phyloP scores from a whole-genome alignment of 148 eudicot species.

The Silene conica region DNA sequence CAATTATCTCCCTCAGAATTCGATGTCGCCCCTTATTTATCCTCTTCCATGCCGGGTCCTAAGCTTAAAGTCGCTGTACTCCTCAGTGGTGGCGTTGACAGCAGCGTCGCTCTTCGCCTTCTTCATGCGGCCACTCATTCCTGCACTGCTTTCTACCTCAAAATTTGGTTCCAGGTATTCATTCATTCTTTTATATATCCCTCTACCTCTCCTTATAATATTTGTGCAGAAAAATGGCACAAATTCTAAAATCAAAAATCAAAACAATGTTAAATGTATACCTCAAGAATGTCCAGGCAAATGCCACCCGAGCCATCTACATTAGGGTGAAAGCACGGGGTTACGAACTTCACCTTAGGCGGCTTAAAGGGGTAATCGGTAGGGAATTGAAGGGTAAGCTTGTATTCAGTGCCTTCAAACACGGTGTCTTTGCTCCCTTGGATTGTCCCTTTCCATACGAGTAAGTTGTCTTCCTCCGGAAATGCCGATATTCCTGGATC shows the following conservation, averaged over 20 bases:
- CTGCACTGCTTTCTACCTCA: slow-evolving; percentile 94
- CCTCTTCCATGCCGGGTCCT: slow-evolving; percentile 54
- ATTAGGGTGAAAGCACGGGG: slow-evolving; percentile 87
- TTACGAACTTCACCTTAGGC: slow-evolving; percentile 90
- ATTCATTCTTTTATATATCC: no score
- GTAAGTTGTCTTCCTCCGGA: slow-evolving; percentile 94
- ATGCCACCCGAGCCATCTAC: slow-evolving; percentile 81
- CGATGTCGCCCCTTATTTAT: slow-evolving; percentile 49
- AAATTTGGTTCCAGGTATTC: slow-evolving; percentile 89
- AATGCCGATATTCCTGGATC: slow-evolving; percentile 89
- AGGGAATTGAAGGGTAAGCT: slow-evolving; percentile 68
- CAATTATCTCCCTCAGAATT: slow-evolving; percentile 7
- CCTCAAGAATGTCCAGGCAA: slow-evolving; percentile 96
- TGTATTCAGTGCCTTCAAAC: slow-evolving; percentile 94
- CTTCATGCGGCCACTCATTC: slow-evolving; percentile 93
- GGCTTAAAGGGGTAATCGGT: slow-evolving; percentile 92
- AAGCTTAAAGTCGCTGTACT: slow-evolving; percentile 69
- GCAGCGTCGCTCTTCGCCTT: slow-evolving; percentile 89
- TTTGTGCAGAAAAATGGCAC: no score
- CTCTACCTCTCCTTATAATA: no score
- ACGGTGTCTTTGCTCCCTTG: slow-evolving; percentile 93
- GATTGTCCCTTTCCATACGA: slow-evolving; percentile 94
- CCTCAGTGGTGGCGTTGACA: slow-evolving; percentile 92
- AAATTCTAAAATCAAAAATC: no score
- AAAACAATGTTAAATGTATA: slow-evolving; percentile 10